Percentiles rank a stretch among this genome's conserved stretches.
Conservation (phyloP, 2,329 filamentous ascomycete species). For the Arthroderma sp. region DNA sequence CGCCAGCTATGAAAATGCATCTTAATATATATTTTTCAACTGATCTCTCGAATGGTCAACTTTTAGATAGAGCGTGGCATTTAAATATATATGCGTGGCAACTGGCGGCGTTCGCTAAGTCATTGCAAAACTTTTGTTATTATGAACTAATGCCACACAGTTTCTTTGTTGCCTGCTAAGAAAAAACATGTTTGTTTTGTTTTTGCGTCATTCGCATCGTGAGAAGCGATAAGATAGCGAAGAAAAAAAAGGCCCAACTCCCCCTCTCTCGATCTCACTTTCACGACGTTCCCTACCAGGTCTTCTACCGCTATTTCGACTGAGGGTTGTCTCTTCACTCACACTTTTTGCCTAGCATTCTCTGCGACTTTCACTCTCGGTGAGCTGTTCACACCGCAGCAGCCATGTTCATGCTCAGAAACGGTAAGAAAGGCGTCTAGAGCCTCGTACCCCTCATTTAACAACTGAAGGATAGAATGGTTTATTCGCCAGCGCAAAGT, state of each 20-base stretch:
- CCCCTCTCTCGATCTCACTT: background rate
- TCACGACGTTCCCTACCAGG: no score
- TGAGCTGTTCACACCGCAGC: conserved; percentile 6
- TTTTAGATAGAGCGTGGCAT: background rate
- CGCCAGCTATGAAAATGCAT: no score
- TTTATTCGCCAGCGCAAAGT: background rate
- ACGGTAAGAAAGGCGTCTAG: conserved; percentile 32
- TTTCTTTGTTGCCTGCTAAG: conserved; percentile 8
- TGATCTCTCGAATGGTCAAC: background rate
- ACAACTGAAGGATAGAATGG: background rate
- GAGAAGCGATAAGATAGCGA: conserved; percentile 1
- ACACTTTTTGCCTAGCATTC: background rate
- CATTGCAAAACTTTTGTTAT: background rate
- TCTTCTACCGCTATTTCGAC: background rate
- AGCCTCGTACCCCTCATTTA: conserved; percentile 18
- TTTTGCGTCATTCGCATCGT: no score
- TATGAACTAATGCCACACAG: conserved; percentile 10
- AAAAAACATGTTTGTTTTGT: no score
- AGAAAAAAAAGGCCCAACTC: no score
- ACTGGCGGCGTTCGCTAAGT: background rate
- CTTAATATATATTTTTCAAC: no score
- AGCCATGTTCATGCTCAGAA: conserved; percentile 47
- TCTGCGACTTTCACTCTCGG: background rate
- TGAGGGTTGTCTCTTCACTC: background rate
- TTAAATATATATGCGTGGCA: background rate